Conservation (phyloP, 352 stramenopile genomes). For the Globisporangium alternatum region DNA sequence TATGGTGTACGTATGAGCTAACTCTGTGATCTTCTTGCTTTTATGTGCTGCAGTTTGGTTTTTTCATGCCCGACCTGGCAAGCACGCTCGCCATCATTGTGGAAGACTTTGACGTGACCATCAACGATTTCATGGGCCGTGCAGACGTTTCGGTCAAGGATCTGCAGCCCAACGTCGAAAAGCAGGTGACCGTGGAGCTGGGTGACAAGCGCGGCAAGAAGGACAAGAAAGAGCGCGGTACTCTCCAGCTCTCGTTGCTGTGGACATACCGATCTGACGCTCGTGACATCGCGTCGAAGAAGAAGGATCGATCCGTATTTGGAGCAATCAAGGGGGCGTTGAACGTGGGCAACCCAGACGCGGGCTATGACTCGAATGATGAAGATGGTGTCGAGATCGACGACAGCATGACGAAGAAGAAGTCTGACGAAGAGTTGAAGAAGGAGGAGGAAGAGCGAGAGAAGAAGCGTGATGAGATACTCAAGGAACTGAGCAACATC, state of each 20-base stretch:
- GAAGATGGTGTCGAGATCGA: constrained; percentile 64
- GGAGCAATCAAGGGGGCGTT: constrained; percentile 29
- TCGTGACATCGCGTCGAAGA: constrained; percentile 60
- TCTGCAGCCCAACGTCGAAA: constrained; percentile 50
- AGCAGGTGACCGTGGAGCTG: constrained; percentile 54
- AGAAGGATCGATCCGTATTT: constrained; percentile 67
- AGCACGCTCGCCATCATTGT: constrained; percentile 50
- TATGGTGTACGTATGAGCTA: not conserved
- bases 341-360: constrained; percentile 56
- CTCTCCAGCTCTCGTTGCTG: constrained; percentile 47
- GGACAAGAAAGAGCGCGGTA: constrained; percentile 61
- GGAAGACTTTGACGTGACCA: constrained; percentile 72
- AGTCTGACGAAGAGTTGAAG: constrained; percentile 63
- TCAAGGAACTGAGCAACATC: constrained; percentile 73
- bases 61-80: constrained; percentile 59
- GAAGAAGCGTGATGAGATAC: constrained; percentile 71
- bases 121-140: constrained; percentile 82
- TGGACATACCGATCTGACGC: constrained; percentile 58
- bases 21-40: not conserved
- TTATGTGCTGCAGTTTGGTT: constrained; percentile 40
- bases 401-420: constrained; percentile 48
- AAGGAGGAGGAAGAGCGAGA: constrained; percentile 68
- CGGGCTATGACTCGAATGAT: constrained; percentile 71
- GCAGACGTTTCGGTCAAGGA: constrained; percentile 54
- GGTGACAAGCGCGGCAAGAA: constrained; percentile 62